Conservation (phyloP, 495 filamentous ascomycete genomes). For the Penicillium egyptiacum region DNA sequence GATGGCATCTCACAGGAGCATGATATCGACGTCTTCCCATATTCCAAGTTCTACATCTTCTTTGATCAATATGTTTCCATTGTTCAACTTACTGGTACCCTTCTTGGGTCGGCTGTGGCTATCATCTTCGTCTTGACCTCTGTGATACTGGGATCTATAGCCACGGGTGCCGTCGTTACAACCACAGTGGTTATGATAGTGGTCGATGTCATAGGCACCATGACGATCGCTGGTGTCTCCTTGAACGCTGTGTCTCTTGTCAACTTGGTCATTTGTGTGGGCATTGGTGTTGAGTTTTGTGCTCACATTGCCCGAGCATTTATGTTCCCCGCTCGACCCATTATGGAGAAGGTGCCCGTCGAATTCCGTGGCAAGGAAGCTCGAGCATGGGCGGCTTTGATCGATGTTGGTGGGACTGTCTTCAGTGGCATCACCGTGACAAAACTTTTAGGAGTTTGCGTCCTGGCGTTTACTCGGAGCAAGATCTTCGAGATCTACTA, state of each 20-base stretch:
- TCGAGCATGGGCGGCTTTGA: constrained; percentile 84
- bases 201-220: constrained; percentile 90
- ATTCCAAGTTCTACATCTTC: constrained; percentile 96
- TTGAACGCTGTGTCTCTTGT: constrained; percentile 96
- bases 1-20: constrained; percentile 65
- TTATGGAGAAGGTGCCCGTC: constrained; percentile 69
- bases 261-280: constrained; percentile 94
- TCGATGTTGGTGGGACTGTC: constrained; percentile 90
- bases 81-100: constrained; percentile 68
- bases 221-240: constrained; percentile 86
- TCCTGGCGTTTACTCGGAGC: constrained; percentile 89
- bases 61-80: constrained; percentile 96
- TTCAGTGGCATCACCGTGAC: constrained; percentile 96
- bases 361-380: constrained; percentile 76
- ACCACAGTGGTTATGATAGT: constrained; percentile 88
- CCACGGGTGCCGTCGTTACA: constrained; percentile 79
- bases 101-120: constrained; percentile 78
- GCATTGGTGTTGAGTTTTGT: constrained; percentile 95
- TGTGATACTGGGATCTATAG: constrained; percentile 76
- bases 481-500: constrained; percentile 99
- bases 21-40: constrained; percentile 82
- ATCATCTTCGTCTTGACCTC: constrained; percentile 79
- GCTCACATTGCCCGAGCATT: constrained; percentile 95
- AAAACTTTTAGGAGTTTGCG: constrained; percentile 87
- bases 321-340: constrained; percentile 77